Evolutionary conservation across 768 basidiomycete genomes (phyloP).

Genomic region (Phylloporus scabripes): DNA sequence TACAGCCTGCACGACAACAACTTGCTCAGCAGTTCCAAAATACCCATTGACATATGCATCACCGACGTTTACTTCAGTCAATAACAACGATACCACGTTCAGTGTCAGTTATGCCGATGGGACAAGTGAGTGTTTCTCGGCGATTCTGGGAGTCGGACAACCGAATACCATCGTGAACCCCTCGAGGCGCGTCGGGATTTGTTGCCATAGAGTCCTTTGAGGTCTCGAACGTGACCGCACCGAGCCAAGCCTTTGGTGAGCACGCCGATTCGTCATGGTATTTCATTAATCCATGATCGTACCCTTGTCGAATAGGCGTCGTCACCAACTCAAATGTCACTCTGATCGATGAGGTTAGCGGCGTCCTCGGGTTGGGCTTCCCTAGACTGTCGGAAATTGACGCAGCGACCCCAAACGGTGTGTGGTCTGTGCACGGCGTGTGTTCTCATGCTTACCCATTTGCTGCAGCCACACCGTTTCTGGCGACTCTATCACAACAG

Average conservation of each 20-base stretch:
- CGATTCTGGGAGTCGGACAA: neutral
- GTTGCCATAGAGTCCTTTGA: constrained; percentile 60
- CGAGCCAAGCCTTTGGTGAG: constrained; percentile 65
- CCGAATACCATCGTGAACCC: constrained; percentile 2
- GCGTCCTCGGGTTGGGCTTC: constrained; percentile 73
- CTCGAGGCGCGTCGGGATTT: constrained; percentile 60
- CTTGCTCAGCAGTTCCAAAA: constrained; percentile 55
- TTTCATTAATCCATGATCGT: neutral
- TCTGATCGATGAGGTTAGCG: constrained; percentile 59
- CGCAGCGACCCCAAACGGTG: constrained; percentile 43
- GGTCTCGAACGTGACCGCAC: constrained; percentile 54
- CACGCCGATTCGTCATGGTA: neutral
- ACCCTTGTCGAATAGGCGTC: constrained; percentile 40
- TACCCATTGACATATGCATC: constrained; percentile 68
- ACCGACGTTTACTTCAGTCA: constrained; percentile 56
- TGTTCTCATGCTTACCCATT: neutral
- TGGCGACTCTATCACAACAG: constrained; percentile 53
- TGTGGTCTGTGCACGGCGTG: constrained; percentile 14
- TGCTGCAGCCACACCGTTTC: constrained; percentile 58
- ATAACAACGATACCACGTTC: constrained; percentile 58
- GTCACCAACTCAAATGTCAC: constrained; percentile 59
- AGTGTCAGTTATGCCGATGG: constrained; percentile 59
- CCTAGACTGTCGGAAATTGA: constrained; percentile 63
- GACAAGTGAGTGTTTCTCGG: constrained; percentile 45
- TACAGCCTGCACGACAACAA: constrained; percentile 50